Evolutionary conservation across 169 alveolate genomes (phyloP), one percentile per base, ranked within the genome.

Genomic region (Eimeria sp.): DNA sequence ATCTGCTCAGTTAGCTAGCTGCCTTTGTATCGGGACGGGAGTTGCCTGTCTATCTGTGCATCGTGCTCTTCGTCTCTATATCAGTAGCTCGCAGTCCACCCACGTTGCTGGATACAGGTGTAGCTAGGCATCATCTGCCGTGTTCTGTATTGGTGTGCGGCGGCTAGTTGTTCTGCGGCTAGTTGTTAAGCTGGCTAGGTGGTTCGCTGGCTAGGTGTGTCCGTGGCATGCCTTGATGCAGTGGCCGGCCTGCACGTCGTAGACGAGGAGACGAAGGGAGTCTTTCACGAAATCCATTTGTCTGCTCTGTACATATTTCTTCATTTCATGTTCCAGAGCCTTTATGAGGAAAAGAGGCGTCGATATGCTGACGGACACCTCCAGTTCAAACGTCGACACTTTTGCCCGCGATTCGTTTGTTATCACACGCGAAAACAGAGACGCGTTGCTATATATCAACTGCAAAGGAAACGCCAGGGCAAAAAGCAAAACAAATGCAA

Each of bases 341-440:
- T 58, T 51, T 57, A 91, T 45, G n/a, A 63, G 47, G 70, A 61
- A 40, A 57, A 57, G 87, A 49, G 95, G 83, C 18, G 95, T 91
- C 11, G 34, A 43, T 5, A 76, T 76, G 80, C 84, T 83, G 65
- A 91, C 75, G 5, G 49, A 49, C 49, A 78, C 72, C 25, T 57
- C 43, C 54, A 92, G 40, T 58, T 78, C 92, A 16, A 92, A 92
- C 27, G 89, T 70, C 22, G 92, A 78, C 40, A 54, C 67, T 84
- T 92, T 92, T 47, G 93, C 75, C 63, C 96, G 65, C 47, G 92
- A 80, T 47, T 92, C 96, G 61, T 92, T 92, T 27, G 93, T 92
- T 47, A 92, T 80, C 2, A 92, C 93, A 61, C 96, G 96, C 27
- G 88, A 67, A 89, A 80, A 92, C 57, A 92, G 58, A 27, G 47